phyloP scores from a whole-genome alignment of 345 rosid species.

The Salix suchowensis region DNA sequence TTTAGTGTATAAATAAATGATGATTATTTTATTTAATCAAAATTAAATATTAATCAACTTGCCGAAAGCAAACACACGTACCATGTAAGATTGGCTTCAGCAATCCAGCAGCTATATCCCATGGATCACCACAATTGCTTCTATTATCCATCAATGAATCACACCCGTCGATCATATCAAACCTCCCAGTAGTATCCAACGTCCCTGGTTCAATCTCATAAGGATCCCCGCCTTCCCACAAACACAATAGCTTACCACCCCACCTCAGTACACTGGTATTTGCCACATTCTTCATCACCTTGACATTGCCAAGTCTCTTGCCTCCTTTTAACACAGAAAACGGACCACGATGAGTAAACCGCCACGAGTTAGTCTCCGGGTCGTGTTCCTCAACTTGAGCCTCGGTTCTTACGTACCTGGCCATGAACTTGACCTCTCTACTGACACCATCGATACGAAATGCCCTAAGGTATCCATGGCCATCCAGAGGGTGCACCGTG shows the following conservation, averaged over 20 bases:
- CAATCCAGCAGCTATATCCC: conserved; percentile 59
- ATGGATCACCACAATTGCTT: conserved; percentile 19
- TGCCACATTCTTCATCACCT: conserved; percentile 94
- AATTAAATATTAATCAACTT: no score
- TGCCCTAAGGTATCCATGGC: conserved; percentile 84
- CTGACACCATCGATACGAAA: conserved; percentile 44
- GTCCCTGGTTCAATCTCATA: conserved; percentile 67
- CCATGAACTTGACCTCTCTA: conserved; percentile 54
- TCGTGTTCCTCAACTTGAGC: conserved; percentile 81
- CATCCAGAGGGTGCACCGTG: conserved; percentile 85
- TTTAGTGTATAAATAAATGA: no score
- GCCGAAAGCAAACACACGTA: conserved; percentile 12
- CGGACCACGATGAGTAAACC: conserved; percentile 75
- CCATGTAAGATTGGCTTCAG: conserved; percentile 72
- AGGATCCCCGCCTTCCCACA: conserved; percentile 95
- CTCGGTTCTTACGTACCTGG: conserved; percentile 77
- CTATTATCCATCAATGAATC: conserved; percentile 12
- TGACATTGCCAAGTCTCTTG: conserved; percentile 61
- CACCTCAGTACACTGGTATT: conserved; percentile 79
- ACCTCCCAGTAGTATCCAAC: conserved; percentile 65
- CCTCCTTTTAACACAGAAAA: conserved; percentile 79
- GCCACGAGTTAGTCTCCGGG: conserved; percentile 63
- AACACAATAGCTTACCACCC: conserved; percentile 68
- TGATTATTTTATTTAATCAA: no score
- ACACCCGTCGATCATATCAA: conserved; percentile 36